phyloP scores from a whole-genome alignment of 139 green algal genomes.

The Haematococcus lacustris region DNA sequence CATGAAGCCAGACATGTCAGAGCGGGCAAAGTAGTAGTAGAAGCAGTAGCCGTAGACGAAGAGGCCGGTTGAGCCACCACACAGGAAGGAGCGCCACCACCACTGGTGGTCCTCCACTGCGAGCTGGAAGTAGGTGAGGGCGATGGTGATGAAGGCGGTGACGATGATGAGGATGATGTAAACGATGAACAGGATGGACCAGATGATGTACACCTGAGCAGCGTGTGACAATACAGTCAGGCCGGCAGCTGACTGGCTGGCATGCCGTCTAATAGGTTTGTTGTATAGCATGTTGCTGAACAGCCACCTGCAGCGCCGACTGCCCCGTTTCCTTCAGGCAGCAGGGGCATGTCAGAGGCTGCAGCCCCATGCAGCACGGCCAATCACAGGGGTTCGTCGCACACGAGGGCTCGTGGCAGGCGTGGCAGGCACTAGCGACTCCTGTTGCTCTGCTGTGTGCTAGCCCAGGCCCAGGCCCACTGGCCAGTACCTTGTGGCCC shows the following conservation, averaged over 20 bases:
- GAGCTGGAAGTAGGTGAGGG: constrained; percentile 94
- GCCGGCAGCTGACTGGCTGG: too few species aligned
- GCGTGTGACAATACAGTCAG: not conserved
- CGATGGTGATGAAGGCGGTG: constrained; percentile 89
- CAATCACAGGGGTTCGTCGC: too few species aligned
- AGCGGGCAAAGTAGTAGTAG: constrained; percentile 87
- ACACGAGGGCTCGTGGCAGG: too few species aligned
- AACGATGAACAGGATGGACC: constrained; percentile 88
- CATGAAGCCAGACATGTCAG: constrained; percentile 79
- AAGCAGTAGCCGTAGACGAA: constrained; percentile 96
- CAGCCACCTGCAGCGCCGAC: too few species aligned
- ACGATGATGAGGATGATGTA: constrained; percentile 88
- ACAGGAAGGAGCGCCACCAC: constrained; percentile 90
- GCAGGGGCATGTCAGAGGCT: too few species aligned
- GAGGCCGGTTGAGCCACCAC: constrained; percentile 85
- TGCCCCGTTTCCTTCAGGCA: too few species aligned
- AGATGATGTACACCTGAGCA: constrained; percentile 85
- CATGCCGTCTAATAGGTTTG: too few species aligned
- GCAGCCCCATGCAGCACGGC: too few species aligned
- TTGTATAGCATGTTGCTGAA: too few species aligned
- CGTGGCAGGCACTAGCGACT: too few species aligned
- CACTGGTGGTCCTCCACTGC: constrained; percentile 26
- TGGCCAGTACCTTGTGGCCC: constrained; percentile 93
- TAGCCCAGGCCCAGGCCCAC: too few species aligned
- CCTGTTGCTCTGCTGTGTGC: too few species aligned